Evolutionary conservation across 176 grass and related monocot genomes (phyloP).

Genomic region (Tillandsia fasciculata): DNA sequence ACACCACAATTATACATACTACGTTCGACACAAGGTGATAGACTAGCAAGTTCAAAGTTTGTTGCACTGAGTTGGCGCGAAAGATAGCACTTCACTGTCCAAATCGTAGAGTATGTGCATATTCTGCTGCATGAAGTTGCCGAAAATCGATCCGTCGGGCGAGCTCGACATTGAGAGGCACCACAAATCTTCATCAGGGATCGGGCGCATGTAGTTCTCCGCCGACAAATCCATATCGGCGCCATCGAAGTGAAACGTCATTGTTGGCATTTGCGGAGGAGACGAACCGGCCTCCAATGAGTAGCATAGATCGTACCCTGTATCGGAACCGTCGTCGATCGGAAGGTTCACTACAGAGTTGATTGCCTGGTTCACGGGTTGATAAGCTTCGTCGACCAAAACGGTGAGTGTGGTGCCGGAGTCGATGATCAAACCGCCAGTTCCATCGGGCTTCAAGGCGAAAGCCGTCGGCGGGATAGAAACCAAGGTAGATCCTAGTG

Average conservation of each 20-base stretch:
- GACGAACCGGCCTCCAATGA: neutral
- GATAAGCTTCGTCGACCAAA: neutral
- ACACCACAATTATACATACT: no score
- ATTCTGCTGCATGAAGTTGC: conserved; percentile 67
- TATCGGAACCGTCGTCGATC: neutral
- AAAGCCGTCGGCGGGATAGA: neutral
- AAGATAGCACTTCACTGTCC: conserved; percentile 32
- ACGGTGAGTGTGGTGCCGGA: conserved; percentile 4
- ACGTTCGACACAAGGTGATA: no score
- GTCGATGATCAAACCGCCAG: neutral
- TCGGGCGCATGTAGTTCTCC: neutral
- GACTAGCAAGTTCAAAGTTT: conserved; percentile 13
- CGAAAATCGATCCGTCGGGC: conserved; percentile 40
- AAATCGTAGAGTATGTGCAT: conserved; percentile 71
- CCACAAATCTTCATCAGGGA: neutral
- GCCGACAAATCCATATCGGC: neutral
- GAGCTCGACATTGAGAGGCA: conserved; percentile 44
- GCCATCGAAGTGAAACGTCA: neutral
- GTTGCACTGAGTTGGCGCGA: conserved; percentile 37
- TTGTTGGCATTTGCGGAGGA: neutral
- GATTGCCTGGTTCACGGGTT: conserved; percentile 1
- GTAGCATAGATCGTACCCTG: neutral
- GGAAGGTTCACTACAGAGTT: conserved; percentile 7
- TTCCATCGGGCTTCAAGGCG: conserved; percentile 4
- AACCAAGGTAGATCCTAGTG: conserved; percentile 2